Percentiles rank a stretch among this genome's conserved stretches.
Conservation (phyloP, 495 filamentous ascomycete species). For the Oidiodendron maius region DNA sequence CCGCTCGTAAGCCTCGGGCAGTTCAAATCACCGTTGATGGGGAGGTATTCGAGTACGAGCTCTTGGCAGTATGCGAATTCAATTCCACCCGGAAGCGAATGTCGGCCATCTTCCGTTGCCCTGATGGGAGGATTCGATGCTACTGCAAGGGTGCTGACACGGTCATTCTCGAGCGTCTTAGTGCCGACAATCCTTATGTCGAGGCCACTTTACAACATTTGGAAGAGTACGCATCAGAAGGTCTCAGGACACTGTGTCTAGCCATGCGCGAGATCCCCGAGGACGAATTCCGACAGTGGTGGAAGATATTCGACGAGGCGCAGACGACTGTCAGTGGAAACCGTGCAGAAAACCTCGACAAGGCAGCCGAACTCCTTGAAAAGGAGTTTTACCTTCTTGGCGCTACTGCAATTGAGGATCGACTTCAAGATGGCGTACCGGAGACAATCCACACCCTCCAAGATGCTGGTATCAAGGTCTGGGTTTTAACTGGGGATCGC, state of each 20-base stretch:
- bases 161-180: constrained; percentile 83
- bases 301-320: constrained; percentile 79
- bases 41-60: constrained; percentile 73
- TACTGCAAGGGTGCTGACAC: constrained; percentile 98
- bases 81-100: constrained; percentile 97
- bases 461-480: constrained; percentile 95
- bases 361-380: constrained; percentile 94
- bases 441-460: constrained; percentile 98
- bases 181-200: constrained; percentile 72
- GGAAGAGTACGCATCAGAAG: constrained; percentile 96
- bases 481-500: constrained; percentile 96
- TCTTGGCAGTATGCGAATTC: constrained; percentile 96
- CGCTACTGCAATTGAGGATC: constrained; percentile 96
- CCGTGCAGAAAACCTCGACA: constrained; percentile 91
- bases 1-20: constrained; percentile 78
- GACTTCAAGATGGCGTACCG: constrained; percentile 93
- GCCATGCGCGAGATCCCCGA: constrained; percentile 93
- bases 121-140: constrained; percentile 87
- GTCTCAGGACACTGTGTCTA: constrained; percentile 89
- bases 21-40: constrained; percentile 75
- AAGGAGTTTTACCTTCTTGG: constrained; percentile 86
- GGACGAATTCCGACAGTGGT: constrained; percentile 86
- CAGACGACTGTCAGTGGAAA: constrained; percentile 87
- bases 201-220: constrained; percentile 87
- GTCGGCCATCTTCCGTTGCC: constrained; percentile 94